A percentile compares a stretch with the other conserved stretches of the same genome.
Conservation (phyloP, 129 eudicot species). For the Helichrysum umbraculigerum region DNA sequence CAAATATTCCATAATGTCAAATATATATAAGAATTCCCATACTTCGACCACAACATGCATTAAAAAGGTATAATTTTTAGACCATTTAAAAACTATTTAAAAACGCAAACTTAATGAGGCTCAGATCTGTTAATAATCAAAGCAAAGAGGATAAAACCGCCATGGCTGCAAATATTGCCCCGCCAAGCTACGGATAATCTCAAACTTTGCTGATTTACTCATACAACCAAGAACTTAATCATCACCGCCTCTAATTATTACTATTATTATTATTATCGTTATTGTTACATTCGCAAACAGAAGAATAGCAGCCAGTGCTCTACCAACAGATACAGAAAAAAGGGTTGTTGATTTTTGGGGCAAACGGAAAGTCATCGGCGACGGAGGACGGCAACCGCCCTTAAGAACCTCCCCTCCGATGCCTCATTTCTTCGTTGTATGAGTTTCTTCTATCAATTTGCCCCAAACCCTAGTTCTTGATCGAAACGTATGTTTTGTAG, state of each 20-base stretch:
- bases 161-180: slow-evolving; percentile 7
- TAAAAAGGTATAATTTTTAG: not conserved
- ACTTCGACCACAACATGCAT: not conserved
- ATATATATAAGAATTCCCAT: not conserved
- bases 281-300: not conserved
- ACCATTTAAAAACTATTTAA: no score
- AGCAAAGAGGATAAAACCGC: not conserved
- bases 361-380: slow-evolving; percentile 8
- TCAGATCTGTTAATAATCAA: not conserved
- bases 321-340: not conserved
- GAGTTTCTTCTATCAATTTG: not conserved
- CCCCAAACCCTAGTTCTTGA: not conserved
- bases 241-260: not conserved
- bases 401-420: not conserved
- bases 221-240: not conserved
- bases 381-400: slow-evolving; percentile 2
- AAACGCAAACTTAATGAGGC: not conserved
- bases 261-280: not conserved
- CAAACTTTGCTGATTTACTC: not conserved
- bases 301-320: no score
- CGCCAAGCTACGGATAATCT: slow-evolving; percentile 3
- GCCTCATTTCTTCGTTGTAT: slow-evolving; percentile 7
- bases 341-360: slow-evolving; percentile 1
- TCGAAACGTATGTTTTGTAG: not conserved
- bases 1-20: not conserved